A percentile compares a stretch with the other conserved stretches of the same genome.
These are phyloP conservation scores for Fraxinus paxiana DNA, from an alignment of 305 asterid genomes.

Conservation along the genomic window DNA sequence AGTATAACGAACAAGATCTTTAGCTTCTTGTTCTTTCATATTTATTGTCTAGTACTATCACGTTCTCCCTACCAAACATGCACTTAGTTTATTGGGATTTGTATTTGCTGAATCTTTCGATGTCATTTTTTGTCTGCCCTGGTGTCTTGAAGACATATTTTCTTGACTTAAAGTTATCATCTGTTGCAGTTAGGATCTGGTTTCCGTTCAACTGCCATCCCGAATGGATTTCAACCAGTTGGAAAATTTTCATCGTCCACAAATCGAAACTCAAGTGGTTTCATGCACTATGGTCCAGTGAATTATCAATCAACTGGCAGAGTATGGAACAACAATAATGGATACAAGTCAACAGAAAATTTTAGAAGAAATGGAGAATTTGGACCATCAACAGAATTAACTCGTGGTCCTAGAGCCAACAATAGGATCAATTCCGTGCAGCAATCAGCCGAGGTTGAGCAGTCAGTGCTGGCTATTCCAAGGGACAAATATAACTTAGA, in stretches of 20 bases:
- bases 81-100: neutral
- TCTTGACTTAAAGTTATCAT: neutral
- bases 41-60: neutral
- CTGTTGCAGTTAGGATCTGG: slow-evolving; percentile 46
- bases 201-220: slow-evolving; percentile 38
- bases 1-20: neutral
- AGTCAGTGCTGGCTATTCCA: slow-evolving; percentile 28
- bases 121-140: neutral
- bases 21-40: neutral
- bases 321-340: slow-evolving; percentile 44
- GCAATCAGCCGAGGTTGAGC: slow-evolving; percentile 40
- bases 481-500: slow-evolving; percentile 46
- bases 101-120: neutral
- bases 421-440: slow-evolving; percentile 30
- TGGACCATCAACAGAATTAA: slow-evolving; percentile 46
- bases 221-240: slow-evolving; percentile 37
- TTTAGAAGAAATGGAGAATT: slow-evolving; percentile 44
- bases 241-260: slow-evolving; percentile 43
- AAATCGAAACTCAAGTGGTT: slow-evolving; percentile 39
- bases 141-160: neutral
- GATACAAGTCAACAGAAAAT: slow-evolving; percentile 41
- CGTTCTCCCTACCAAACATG: neutral
- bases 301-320: slow-evolving; percentile 45
- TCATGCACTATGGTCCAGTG: slow-evolving; percentile 35
- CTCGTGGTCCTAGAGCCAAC: slow-evolving; percentile 79